A percentile compares a stretch with the other conserved stretches of the same genome.
These are phyloP conservation scores for Mycena albidolilacea DNA, from an alignment of 768 basidiomycete genomes.

Conservation along the genomic window DNA sequence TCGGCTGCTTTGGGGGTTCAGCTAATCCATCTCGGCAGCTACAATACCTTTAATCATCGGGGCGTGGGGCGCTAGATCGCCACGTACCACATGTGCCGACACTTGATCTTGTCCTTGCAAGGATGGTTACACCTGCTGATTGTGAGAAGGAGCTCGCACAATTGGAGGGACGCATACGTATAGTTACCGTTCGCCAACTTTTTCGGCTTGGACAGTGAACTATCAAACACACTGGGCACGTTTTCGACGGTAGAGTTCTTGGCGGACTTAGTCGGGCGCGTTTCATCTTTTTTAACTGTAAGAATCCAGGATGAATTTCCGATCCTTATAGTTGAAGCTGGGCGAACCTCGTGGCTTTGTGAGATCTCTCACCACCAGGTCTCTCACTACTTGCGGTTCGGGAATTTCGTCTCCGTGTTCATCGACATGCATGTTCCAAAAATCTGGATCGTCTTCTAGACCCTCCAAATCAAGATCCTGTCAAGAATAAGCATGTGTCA, in stretches of 20 bases:
- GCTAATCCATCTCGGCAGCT: constrained; percentile 83
- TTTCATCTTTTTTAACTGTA: constrained; percentile 28
- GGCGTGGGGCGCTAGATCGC: not conserved
- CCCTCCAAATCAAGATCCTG: constrained; percentile 79
- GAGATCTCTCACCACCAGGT: constrained; percentile 54
- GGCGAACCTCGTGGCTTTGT: constrained; percentile 47
- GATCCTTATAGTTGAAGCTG: not conserved
- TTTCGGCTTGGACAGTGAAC: constrained; percentile 42
- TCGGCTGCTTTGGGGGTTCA: constrained; percentile 59
- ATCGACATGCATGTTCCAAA: constrained; percentile 72
- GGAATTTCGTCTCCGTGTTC: constrained; percentile 51
- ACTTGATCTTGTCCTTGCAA: constrained; percentile 84
- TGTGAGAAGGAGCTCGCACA: not conserved
- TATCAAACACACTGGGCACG: not conserved
- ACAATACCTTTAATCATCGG: constrained; percentile 21
- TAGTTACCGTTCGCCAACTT: constrained; percentile 76
- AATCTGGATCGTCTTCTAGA: constrained; percentile 77
- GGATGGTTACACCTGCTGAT: constrained; percentile 78
- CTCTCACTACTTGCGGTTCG: constrained; percentile 45
- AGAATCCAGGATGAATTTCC: not conserved
- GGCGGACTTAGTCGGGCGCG: not conserved
- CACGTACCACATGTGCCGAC: constrained; percentile 82
- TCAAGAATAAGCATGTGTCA: constrained; percentile 5
- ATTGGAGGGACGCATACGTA: constrained; percentile 56
- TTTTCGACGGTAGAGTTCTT: constrained; percentile 9